Base-by-base conservation (phyloP, 352 stramenopile genomes). In the Phytophthora pseudosyringae region DNA sequence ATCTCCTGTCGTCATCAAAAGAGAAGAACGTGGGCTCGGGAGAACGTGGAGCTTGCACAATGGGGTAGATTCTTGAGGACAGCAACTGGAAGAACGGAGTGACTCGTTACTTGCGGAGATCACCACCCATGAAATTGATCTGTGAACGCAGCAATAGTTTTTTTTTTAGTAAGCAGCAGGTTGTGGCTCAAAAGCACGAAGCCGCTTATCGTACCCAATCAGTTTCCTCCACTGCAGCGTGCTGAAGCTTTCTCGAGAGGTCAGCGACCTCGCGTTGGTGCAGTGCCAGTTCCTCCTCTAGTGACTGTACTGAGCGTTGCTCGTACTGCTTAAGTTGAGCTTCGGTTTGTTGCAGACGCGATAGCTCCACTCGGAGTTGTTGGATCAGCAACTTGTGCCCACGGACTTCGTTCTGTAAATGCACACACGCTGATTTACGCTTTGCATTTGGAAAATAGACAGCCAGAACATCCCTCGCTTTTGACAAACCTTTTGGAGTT, bases 401-500 rank as follows among this genome's bases (percentile, higher is more conserved):
- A 18, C 31, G 43, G 2, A 7, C 8, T 35, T 66, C 46, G 13
- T 64, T 29, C 59, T 79, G 12, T 28, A 57, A 39, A 39, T 40
- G 0, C 15, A 40, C 35, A 40, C 11, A 51, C 5, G 21, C 21
- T 21, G 21, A 21, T 21, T 21, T 21, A 21, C 21, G 21, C 21
- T 21, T 21, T 21, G 21, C 2, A 2, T 21, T 21, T 21, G 21
- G 21, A 21, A 21, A 21, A 21, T 21, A 2, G 21, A 21, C 21
- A 21, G 21, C 21, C 21, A 21, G 21, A 21, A 21, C 21, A 21
- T 21, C 21, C 21, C 21, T 26, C 28, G 26, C 16, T 38, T 26
- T 4, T 33, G 25, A 31, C 40, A 16, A 47, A 78, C 69, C 54
- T 73, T 76, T 56, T 78, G 26, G 28, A 16, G 45, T n/a, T 49